phyloP scores from a whole-genome alignment of 352 stramenopile genomes.

The Phytopythium oedochilum region DNA sequence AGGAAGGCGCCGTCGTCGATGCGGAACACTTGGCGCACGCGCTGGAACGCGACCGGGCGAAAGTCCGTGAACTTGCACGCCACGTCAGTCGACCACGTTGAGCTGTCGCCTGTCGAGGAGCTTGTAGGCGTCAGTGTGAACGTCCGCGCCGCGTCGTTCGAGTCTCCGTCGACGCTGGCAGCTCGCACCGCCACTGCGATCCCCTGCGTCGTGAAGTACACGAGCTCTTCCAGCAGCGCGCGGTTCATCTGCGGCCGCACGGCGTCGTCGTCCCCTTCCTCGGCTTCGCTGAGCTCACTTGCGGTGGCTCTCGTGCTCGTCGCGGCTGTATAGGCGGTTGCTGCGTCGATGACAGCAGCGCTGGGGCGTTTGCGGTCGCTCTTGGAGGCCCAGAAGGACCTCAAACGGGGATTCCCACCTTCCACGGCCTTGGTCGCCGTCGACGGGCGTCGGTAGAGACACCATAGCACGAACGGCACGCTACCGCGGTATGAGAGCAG shows the following conservation, averaged over 20 bases:
- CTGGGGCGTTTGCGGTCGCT: background rate
- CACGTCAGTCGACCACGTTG: constrained; percentile 26
- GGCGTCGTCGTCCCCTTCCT: constrained; percentile 48
- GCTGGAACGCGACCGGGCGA: constrained; percentile 38
- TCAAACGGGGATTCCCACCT: background rate
- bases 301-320: background rate
- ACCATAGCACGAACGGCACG: constrained; percentile 70
- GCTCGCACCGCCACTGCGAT: constrained; percentile 56
- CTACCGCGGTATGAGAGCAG: constrained; percentile 68
- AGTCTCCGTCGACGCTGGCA: background rate
- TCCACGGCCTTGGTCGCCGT: background rate
- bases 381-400: background rate
- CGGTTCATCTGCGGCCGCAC: constrained; percentile 75
- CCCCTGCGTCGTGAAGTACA: constrained; percentile 74
- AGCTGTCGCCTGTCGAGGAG: background rate
- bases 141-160: constrained; percentile 16
- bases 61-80: constrained; percentile 69
- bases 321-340: background rate
- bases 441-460: constrained; percentile 47
- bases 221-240: constrained; percentile 67
- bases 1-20: constrained; percentile 56
- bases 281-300: background rate
- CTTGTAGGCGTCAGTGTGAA: constrained; percentile 35
- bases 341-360: constrained; percentile 14
- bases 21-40: constrained; percentile 44